Conservation (phyloP, 768 basidiomycete species). For the Tephrocybe sp. region DNA sequence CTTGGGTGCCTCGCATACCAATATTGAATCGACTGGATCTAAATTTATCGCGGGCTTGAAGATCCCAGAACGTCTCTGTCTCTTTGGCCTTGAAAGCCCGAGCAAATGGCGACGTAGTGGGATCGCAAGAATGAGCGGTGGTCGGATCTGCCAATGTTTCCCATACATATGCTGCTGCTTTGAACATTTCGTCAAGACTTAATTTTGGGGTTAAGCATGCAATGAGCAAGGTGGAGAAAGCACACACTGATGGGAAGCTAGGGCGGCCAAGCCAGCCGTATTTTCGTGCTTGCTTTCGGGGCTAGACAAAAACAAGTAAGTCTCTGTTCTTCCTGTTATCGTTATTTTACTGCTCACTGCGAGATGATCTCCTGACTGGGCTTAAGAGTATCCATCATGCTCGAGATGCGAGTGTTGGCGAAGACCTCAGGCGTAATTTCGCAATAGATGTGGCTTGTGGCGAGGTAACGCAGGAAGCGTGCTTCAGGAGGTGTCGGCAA, state of each 20-base stretch:
- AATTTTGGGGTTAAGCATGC: background rate
- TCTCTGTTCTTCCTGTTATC: background rate
- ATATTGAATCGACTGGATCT: constrained; percentile 25
- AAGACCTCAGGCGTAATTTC: constrained; percentile 30
- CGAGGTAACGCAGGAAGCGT: constrained; percentile 24
- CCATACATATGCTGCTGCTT: constrained; percentile 25
- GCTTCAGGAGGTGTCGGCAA: constrained; percentile 4
- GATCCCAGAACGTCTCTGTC: constrained; percentile 23
- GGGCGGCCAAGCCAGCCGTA: constrained; percentile 21
- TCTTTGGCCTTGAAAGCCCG: constrained; percentile 20
- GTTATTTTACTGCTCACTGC: constrained; percentile 13
- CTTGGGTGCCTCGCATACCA: constrained; percentile 27
- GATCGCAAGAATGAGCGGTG: constrained; percentile 23
- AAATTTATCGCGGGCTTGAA: constrained; percentile 17
- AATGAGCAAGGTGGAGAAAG: background rate
- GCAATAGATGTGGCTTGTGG: constrained; percentile 9
- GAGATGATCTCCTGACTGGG: constrained; percentile 18
- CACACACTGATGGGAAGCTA: constrained; percentile 21
- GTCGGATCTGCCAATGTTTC: constrained; percentile 29
- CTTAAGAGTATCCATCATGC: constrained; percentile 25
- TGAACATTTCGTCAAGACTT: constrained; percentile 28
- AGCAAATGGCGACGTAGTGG: constrained; percentile 21
- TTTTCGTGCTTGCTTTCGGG: constrained; percentile 7
- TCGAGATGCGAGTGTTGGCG: constrained; percentile 30
- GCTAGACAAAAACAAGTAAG: constrained; percentile 1